Evolutionary conservation across 1,139 yeast genomes (phyloP).

Genomic region (Yamadazyma sp.): DNA sequence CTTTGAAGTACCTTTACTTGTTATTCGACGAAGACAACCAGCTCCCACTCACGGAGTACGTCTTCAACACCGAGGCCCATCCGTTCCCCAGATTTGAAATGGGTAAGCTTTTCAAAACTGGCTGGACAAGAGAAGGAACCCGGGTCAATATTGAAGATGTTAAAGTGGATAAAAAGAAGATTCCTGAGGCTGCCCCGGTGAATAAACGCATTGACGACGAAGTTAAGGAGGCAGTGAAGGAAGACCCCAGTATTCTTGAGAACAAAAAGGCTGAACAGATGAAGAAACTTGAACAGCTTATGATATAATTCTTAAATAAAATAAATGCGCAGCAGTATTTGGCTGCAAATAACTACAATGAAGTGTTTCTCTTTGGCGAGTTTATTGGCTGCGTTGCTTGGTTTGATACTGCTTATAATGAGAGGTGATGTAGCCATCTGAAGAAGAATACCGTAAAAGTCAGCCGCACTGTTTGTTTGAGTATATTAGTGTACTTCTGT

Average conservation of each 20-base stretch:
- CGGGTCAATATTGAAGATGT: constrained; percentile 19
- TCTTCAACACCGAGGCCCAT: constrained; percentile 92
- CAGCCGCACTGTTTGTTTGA: too few relatives aligned
- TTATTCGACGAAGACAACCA: constrained; percentile 67
- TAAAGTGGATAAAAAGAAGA: constrained; percentile 29
- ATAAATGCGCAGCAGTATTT: too few relatives aligned
- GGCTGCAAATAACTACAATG: too few relatives aligned
- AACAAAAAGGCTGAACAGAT: constrained; percentile 22
- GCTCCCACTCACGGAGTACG: constrained; percentile 62
- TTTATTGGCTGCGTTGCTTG: too few relatives aligned
- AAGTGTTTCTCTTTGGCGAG: too few relatives aligned
- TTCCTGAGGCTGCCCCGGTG: constrained; percentile 47
- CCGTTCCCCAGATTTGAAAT: constrained; percentile 75
- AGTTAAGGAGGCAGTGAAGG: constrained; percentile 34
- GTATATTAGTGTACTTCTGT: too few relatives aligned
- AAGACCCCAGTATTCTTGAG: constrained; percentile 31
- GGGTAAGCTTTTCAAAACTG: constrained; percentile 58
- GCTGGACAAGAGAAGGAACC: constrained; percentile 50
- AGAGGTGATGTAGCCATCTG: too few relatives aligned
- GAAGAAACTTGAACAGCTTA: constrained; percentile 7
- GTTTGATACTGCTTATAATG: too few relatives aligned
- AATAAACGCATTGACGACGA: constrained; percentile 40
- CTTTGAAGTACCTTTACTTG: constrained; percentile 82
- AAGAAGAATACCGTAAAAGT: too few relatives aligned
- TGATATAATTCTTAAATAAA: too few relatives aligned